phyloP scores from a whole-genome alignment of 2,329 filamentous ascomycete species.

The Zymoseptoria tritici region DNA sequence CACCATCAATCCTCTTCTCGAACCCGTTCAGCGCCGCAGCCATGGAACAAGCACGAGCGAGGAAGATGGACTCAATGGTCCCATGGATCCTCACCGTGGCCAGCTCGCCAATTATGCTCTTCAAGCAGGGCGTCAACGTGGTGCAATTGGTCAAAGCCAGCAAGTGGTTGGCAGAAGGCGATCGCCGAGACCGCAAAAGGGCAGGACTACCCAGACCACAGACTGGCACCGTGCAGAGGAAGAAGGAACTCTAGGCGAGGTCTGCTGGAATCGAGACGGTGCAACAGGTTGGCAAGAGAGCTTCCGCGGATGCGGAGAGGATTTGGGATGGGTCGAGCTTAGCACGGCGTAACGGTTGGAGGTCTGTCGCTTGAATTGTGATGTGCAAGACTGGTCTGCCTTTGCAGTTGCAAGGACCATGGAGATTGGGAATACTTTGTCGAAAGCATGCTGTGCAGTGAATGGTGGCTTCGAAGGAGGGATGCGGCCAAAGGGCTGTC shows the following conservation, averaged over 20 bases:
- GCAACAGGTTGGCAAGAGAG: not conserved
- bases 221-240: not conserved
- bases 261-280: not conserved
- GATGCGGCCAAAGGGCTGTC: not conserved
- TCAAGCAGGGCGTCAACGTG: conserved; percentile 91
- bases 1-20: conserved; percentile 67
- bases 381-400: not conserved
- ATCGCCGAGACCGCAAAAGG: conserved; percentile 38
- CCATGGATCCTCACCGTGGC: conserved; percentile 76
- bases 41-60: conserved; percentile 81
- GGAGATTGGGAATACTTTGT: not conserved
- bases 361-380: not conserved
- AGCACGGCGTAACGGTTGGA: conserved; percentile 1
- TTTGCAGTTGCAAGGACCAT: not conserved
- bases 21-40: conserved; percentile 89
- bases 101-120: conserved; percentile 77
- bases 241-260: conserved; percentile 8
- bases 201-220: conserved; percentile 15
- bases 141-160: conserved; percentile 91
- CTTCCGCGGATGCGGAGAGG: not conserved
- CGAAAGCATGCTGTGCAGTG: not conserved
- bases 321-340: not conserved
- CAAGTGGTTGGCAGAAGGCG: conserved; percentile 87
- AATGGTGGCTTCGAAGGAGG: not conserved
- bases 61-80: conserved; percentile 60